Conservation (phyloP, 1,284 basidiomycete species). For the Pisolithus thermaeus region DNA sequence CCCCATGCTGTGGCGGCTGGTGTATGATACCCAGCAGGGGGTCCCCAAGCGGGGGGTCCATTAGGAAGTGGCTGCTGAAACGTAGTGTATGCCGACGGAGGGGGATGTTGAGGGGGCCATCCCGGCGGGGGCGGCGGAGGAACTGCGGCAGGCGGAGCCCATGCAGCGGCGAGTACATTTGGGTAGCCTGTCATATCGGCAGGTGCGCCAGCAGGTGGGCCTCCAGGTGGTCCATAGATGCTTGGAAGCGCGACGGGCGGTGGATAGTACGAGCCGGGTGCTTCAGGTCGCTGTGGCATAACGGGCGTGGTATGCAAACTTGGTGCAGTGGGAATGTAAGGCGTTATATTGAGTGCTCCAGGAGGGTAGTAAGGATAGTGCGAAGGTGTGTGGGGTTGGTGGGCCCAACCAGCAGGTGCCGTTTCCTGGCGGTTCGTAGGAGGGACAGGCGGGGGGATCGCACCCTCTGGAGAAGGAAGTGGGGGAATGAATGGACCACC, state of each 20-base stretch:
- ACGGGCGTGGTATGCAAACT: slow-evolving; percentile 23
- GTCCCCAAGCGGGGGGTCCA: slow-evolving; percentile 17
- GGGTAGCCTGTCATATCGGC: slow-evolving; percentile 30
- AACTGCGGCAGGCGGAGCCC: slow-evolving; percentile 16
- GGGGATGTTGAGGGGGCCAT: slow-evolving; percentile 13
- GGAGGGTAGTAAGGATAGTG: slow-evolving; percentile 26
- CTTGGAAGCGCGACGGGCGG: slow-evolving; percentile 24
- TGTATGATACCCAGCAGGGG: slow-evolving; percentile 17
- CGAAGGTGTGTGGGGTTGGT: slow-evolving; percentile 22
- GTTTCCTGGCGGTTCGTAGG: slow-evolving; percentile 17
- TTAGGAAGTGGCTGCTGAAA: slow-evolving; percentile 26
- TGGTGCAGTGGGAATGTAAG: slow-evolving; percentile 26
- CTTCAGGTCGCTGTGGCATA: slow-evolving; percentile 13
- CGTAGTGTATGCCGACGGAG: slow-evolving; percentile 20
- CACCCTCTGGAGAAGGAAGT: slow-evolving; percentile 25
- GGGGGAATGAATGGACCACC: slow-evolving; percentile 28
- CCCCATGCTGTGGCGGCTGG: slow-evolving; percentile 27
- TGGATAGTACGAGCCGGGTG: slow-evolving; percentile 28
- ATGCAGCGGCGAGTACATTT: slow-evolving; percentile 22
- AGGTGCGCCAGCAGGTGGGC: slow-evolving; percentile 9
- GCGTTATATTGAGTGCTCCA: slow-evolving; percentile 25
- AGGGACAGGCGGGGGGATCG: slow-evolving; percentile 24
- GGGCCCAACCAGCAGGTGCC: slow-evolving; percentile 18
- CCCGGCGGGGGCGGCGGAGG: slow-evolving; percentile 12
- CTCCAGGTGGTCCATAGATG: slow-evolving; percentile 11